phyloP scores from a whole-genome alignment of 176 grass and related monocot species.

The Bonia amplexicaulis region DNA sequence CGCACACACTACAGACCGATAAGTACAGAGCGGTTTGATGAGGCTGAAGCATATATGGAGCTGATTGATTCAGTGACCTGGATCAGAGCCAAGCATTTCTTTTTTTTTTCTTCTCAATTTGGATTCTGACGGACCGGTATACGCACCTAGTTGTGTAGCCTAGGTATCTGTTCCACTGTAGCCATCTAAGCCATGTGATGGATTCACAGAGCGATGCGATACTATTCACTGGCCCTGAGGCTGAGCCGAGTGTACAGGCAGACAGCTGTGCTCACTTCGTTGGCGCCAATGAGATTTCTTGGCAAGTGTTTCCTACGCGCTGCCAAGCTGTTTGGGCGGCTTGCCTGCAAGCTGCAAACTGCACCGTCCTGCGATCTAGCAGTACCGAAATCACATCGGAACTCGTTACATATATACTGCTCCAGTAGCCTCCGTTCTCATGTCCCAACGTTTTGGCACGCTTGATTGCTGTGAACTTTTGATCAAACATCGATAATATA shows the following conservation, averaged over 20 bases:
- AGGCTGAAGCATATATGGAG: background rate
- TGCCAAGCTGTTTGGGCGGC: background rate
- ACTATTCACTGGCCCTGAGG: slow-evolving; percentile 2
- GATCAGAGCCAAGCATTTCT: background rate
- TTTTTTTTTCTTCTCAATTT: background rate
- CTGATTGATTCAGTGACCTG: background rate
- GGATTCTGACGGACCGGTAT: background rate
- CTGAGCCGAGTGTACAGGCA: background rate
- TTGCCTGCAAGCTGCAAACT: background rate
- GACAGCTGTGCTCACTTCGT: background rate
- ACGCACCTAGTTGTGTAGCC: background rate
- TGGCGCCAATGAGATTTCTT: background rate
- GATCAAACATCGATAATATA: background rate
- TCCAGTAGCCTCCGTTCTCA: background rate
- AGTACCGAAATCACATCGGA: background rate
- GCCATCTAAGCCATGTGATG: slow-evolving; percentile 43
- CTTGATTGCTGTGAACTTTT: background rate
- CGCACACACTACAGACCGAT: background rate
- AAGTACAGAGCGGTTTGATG: slow-evolving; percentile 3
- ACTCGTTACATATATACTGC: background rate
- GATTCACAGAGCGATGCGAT: background rate
- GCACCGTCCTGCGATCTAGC: background rate
- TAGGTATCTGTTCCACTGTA: slow-evolving; percentile 16
- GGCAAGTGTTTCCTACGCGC: background rate
- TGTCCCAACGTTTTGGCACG: background rate